Evolutionary conservation across 169 alveolate species (phyloP).

Genomic region (Ichthyophthirius multifiliis): DNA sequence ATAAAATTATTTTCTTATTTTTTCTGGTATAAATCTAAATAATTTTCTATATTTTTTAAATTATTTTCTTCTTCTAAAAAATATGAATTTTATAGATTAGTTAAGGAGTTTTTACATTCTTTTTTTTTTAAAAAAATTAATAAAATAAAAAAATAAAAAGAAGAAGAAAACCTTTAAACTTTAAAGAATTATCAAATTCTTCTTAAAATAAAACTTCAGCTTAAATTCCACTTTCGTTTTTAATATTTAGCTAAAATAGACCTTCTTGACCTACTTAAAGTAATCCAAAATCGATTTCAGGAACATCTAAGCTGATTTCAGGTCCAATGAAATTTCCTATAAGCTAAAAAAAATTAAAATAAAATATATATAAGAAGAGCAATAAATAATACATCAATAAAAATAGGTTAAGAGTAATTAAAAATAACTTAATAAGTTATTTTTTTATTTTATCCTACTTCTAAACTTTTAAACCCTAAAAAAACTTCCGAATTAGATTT

Average conservation of each 20-base stretch:
- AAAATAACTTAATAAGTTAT: constrained; percentile 22
- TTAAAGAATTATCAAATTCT: too few relatives aligned
- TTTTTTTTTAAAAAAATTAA: too few relatives aligned
- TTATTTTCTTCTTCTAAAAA: too few relatives aligned
- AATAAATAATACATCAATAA: not conserved
- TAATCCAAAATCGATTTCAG: constrained; percentile 73
- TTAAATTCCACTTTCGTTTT: constrained; percentile 61
- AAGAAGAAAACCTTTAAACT: too few relatives aligned
- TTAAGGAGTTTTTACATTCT: too few relatives aligned
- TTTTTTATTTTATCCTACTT: not conserved
- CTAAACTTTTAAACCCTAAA: not conserved
- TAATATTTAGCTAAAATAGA: constrained; percentile 46
- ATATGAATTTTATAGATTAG: too few relatives aligned
- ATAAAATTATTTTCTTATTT: not conserved
- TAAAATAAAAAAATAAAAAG: too few relatives aligned
- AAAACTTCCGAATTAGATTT: too few relatives aligned
- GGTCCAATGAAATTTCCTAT: constrained; percentile 76
- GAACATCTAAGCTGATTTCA: constrained; percentile 46
- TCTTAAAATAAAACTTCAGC: constrained; percentile 38
- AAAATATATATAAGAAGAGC: not conserved
- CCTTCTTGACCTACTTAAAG: constrained; percentile 48
- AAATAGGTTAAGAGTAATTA: constrained; percentile 20
- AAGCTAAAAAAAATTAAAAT: constrained; percentile 15
- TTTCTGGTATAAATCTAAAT: not conserved
- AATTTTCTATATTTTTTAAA: too few relatives aligned